Conservation (phyloP, 2,329 filamentous ascomycete genomes). For the Phialophora verrucosa region DNA sequence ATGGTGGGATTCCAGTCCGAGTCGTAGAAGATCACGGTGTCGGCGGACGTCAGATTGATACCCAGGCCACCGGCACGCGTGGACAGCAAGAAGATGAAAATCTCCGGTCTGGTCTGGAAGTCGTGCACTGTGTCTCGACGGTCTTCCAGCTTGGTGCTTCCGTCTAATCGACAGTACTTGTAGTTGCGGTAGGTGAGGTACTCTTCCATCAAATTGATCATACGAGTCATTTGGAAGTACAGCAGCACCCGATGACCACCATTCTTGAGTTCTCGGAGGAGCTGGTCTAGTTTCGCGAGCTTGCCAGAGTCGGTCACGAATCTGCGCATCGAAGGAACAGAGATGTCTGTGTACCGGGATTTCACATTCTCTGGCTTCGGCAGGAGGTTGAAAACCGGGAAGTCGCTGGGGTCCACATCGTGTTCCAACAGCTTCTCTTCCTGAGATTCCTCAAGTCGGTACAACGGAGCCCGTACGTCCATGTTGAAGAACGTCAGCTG, state of each 20-base stretch:
- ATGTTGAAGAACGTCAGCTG: constrained; percentile 79
- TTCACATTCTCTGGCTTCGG: constrained; percentile 81
- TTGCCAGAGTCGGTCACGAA: constrained; percentile 99
- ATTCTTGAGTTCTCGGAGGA: constrained; percentile 88
- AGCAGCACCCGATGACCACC: constrained; percentile 90
- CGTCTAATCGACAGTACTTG: constrained; percentile 96
- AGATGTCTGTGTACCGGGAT: constrained; percentile 85
- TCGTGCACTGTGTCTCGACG: constrained; percentile 94
- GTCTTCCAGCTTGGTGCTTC: constrained; percentile 96
- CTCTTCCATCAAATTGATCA: constrained; percentile 99
- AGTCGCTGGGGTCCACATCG: constrained; percentile 69
- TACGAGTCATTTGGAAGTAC: constrained; percentile 99
- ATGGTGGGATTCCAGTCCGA: constrained; percentile 99
- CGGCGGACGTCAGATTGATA: constrained; percentile 94
- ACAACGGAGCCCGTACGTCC: constrained; percentile 74
- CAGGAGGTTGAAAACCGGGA: constrained; percentile 70
- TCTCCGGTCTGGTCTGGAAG: constrained; percentile 92
- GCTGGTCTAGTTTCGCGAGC: constrained; percentile 84
- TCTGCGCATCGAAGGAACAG: constrained; percentile 92
- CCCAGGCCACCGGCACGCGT: constrained; percentile 96
- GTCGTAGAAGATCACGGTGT: constrained; percentile 99
- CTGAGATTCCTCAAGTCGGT: constrained; percentile 62
- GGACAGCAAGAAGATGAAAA: constrained; percentile 95
- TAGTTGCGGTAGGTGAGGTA: constrained; percentile 98
- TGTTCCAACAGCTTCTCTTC: constrained; percentile 77